Evolutionary conservation across 768 basidiomycete species (phyloP), one percentile per base, ranked within the genome.

Genomic region (Psilocybe sp.): DNA sequence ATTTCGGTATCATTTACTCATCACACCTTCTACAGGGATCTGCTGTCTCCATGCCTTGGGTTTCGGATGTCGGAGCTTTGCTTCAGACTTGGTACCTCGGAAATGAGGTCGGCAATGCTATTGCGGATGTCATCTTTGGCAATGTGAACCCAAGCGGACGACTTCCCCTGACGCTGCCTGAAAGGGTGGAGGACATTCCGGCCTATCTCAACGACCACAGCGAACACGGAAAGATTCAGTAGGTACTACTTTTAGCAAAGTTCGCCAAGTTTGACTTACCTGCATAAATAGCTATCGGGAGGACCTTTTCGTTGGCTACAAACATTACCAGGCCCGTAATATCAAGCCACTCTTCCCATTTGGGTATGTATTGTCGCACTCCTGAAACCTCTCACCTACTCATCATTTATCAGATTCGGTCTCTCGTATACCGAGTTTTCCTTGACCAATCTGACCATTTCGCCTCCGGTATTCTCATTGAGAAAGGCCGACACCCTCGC

Each of bases 41-140:
- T 16, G 80, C 87, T 1, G 78, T 87, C 2, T 71, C 81, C 2
- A 88, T 90, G 85, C 87, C 88, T 3, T 90, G 87, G 88, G 66
- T 82, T 5, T 60, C 77, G 47, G 60, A 74, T 32, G 80, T 84
- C 14, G 62, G 68, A 7, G 77, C 77, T 5, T 62, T 89, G 16
- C 53, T 88, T 1, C 83, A 87, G 48, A 70, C 82, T 4, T 85
- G 82, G 81, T 85, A 82, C 58, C 74, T 73, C 2, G 85, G 85
- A 0, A 87, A 87, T 55, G 84, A 84, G 63, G 69, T 70, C 34
- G 84, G 84, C 15, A 82, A 82, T 59, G 80, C 81, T 1, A 77
- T 86, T 49, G 78, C 81, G 14, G 85, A 87, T 61, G 71, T 85
- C n/a, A 47, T 87, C 20, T 83, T 76, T 55, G 85, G 84, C 31